These are phyloP conservation scores for Plectosphaerella cucumerina DNA, from an alignment of 2,329 filamentous ascomycete genomes.

Conservation along the genomic window DNA sequence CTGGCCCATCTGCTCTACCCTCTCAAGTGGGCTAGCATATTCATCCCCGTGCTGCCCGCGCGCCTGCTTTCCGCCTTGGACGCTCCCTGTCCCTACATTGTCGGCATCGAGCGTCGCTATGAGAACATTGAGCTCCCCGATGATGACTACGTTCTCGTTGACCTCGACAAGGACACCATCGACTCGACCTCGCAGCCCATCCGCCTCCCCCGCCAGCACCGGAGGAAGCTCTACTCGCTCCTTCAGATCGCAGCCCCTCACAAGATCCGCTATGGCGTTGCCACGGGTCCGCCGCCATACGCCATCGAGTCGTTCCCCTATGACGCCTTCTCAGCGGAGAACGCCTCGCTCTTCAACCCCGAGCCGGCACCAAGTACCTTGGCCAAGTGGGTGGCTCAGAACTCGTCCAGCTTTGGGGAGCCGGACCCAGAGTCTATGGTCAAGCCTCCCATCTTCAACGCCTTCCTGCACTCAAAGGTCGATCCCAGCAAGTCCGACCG, in stretches of 20 bases:
- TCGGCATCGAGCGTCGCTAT: conserved; percentile 91
- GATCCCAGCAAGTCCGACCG: conserved; percentile 66
- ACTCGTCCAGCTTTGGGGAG: conserved; percentile 81
- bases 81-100: conserved; percentile 93
- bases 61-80: conserved; percentile 86
- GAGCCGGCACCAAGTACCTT: conserved; percentile 67
- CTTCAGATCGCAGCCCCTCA: conserved; percentile 89
- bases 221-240: conserved; percentile 82
- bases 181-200: conserved; percentile 77
- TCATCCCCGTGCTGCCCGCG: conserved; percentile 87
- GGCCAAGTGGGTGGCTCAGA: conserved; percentile 82
- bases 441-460: conserved; percentile 78
- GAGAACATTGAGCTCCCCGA: conserved; percentile 82
- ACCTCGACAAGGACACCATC: conserved; percentile 86
- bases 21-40: conserved; percentile 87
- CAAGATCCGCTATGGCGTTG: conserved; percentile 79
- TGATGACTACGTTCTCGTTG: conserved; percentile 92
- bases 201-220: conserved; percentile 79
- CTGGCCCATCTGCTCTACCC: conserved; percentile 83
- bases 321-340: conserved; percentile 86
- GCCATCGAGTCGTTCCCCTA: conserved; percentile 89
- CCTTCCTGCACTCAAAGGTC: conserved; percentile 73
- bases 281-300: conserved; percentile 85
- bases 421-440: conserved; percentile 46
- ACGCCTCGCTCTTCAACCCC: conserved; percentile 72